Evolutionary conservation across 129 eudicot genomes (phyloP).

Genomic region (Lactuca saligna): DNA sequence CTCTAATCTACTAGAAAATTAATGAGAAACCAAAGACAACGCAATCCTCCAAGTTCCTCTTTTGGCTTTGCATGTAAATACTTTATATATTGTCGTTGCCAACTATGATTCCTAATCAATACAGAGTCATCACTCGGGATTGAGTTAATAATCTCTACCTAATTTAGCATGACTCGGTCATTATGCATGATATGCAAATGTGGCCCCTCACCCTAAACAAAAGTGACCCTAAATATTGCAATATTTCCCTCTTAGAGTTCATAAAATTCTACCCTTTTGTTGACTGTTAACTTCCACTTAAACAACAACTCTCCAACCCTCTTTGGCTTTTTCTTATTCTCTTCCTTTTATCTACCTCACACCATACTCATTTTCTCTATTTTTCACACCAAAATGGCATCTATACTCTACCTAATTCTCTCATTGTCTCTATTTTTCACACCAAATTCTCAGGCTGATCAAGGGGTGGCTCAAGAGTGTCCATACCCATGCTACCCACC

Average conservation of each 20-base stretch:
- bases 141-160: conserved; percentile 19
- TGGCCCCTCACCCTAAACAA: conserved; percentile 35
- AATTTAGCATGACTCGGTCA: conserved; percentile 20
- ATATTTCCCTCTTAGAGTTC: conserved; percentile 17
- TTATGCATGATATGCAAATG: conserved; percentile 29
- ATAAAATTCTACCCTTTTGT: conserved; percentile 19
- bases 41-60: conserved; percentile 9
- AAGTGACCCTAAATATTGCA: conserved; percentile 27
- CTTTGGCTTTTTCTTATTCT: conserved; percentile 36
- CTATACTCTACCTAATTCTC: conserved; percentile 35
- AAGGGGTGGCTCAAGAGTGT: conserved; percentile 47
- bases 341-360: conserved; percentile 30
- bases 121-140: conserved; percentile 19
- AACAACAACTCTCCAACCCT: conserved; percentile 40
- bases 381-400: conserved; percentile 40
- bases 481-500: conserved; percentile 85
- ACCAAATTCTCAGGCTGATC: conserved; percentile 18
- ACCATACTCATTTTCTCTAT: conserved; percentile 18
- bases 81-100: conserved; percentile 8
- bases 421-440: conserved; percentile 30
- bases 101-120: conserved; percentile 9
- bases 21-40: conserved; percentile 9
- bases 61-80: conserved; percentile 12
- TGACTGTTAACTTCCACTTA: conserved; percentile 28
- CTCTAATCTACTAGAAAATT: neutral